Percentiles rank a stretch among this genome's conserved stretches.
Conservation (phyloP, 441 rosid genomes). For the Pelargonium australe region DNA sequence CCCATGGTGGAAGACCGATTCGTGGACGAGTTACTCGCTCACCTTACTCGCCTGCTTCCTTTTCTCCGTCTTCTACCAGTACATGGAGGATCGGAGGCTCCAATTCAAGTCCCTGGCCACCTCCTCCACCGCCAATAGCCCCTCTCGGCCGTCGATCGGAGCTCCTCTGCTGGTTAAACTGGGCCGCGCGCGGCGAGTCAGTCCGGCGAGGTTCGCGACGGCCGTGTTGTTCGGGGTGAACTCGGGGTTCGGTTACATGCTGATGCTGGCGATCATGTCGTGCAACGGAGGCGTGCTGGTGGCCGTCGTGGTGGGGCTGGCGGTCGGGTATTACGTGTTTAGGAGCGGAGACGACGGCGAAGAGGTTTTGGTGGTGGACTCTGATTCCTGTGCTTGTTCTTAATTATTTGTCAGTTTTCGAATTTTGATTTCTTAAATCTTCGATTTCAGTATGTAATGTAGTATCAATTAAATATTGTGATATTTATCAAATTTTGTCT, state of each 20-base stretch:
- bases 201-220: slow-evolving; percentile 34
- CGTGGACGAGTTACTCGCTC: slow-evolving; percentile 49
- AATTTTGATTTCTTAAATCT: too few relatives aligned
- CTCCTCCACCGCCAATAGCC: slow-evolving; percentile 7
- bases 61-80: slow-evolving; percentile 53
- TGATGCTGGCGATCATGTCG: slow-evolving; percentile 60
- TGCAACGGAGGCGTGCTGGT: slow-evolving; percentile 58
- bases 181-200: slow-evolving; percentile 22
- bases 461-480: too few relatives aligned
- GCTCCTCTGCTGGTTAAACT: slow-evolving; percentile 35
- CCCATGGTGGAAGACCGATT: slow-evolving; percentile 50
- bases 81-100: slow-evolving; percentile 54
- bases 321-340: slow-evolving; percentile 42
- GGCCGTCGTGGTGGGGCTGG: slow-evolving; percentile 42
- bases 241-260: slow-evolving; percentile 53
- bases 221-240: slow-evolving; percentile 47
- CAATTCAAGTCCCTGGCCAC: slow-evolving; percentile 36
- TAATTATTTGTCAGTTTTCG: slow-evolving; percentile 16
- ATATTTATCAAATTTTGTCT: too few relatives aligned
- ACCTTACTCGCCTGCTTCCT: slow-evolving; percentile 50
- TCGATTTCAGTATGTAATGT: too few relatives aligned
- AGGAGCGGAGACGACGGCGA: slow-evolving; percentile 35
- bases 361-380: slow-evolving; percentile 23
- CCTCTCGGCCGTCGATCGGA: slow-evolving; percentile 13
- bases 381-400: slow-evolving; percentile 40